Evolutionary conservation across 352 stramenopile species (phyloP), one percentile per base, ranked within the genome.

Genomic region (Phytophthora boehmeriae): DNA sequence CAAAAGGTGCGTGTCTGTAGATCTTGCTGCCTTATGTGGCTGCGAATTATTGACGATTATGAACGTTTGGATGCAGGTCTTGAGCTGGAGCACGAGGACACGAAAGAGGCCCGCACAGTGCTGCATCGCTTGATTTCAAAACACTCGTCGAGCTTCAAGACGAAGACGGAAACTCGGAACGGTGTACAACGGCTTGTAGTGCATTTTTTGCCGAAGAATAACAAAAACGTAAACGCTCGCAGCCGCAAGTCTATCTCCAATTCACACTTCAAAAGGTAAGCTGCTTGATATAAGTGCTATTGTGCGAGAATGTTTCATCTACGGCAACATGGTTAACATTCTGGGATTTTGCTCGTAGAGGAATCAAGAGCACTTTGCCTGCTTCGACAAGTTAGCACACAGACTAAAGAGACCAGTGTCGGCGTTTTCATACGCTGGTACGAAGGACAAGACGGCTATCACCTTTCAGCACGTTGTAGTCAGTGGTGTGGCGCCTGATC

Each of bases 391-490:
- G 14, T 54, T 93, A 16, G 54, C 76, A 9, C 71, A 76, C 0
- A 39, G 46, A 4, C 68, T 91, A 20, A 71, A 77, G 32, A 62
- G 71, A 3, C 72, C 83, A 0, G 54, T 85, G 8, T 82, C 80
- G 1, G 75, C 75, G 8, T 90, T 93, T 54, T 76, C 68, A 35
- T 88, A 82, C 36, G 78, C 86, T 14, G 83, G 83, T 0, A 92
- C 80, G 8, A 95, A 95, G 54, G 86, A 93, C 68, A 93, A 93
- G 50, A 71, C 63, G 2, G 86, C 86, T 1, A 54, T 91, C 42
- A 93, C 86, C 4, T 83, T 67, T 28, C 83, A 95, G 69, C 70
- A 88, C 34, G 69, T 91, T 17, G 83, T 84, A 0, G 72, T 81
- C 8, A 75, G 79, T 47, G 73, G 73, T 6, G 67, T 91, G 16